A percentile compares a stretch with the other conserved stretches of the same genome.
Evolutionary conservation across 306 rosid species (phyloP).

Genomic region (Arachis stenosperma): DNA sequence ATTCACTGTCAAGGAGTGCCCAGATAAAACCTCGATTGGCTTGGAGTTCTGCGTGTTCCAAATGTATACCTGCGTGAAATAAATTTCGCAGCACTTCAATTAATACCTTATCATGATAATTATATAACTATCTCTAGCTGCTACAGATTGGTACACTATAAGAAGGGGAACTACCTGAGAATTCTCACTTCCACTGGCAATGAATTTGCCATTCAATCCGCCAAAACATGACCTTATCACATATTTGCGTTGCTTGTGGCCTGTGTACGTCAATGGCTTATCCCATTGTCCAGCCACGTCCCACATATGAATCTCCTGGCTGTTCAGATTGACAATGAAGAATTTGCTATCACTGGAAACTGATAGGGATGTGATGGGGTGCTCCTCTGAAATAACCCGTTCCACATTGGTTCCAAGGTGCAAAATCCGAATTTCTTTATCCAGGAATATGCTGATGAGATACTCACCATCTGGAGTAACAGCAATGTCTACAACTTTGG

Average conservation of each 20-base stretch:
- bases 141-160: not conserved
- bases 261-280: conserved; percentile 36
- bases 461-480: conserved; percentile 83
- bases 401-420: conserved; percentile 66
- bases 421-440: conserved; percentile 73
- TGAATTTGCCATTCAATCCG: conserved; percentile 69
- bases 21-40: conserved; percentile 78
- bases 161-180: conserved; percentile 60
- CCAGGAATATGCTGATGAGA: conserved; percentile 79
- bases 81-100: conserved; percentile 26
- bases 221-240: conserved; percentile 94
- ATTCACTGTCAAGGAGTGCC: conserved; percentile 82
- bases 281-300: conserved; percentile 75
- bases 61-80: conserved; percentile 70
- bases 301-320: conserved; percentile 94
- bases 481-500: conserved; percentile 79
- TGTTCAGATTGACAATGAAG: conserved; percentile 86
- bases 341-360: conserved; percentile 63
- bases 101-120: not conserved
- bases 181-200: conserved; percentile 93
- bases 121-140: not conserved
- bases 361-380: conserved; percentile 47
- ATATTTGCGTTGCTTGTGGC: conserved; percentile 70
- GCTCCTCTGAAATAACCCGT: conserved; percentile 70
- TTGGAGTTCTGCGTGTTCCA: conserved; percentile 65